phyloP scores from a whole-genome alignment of 1,284 basidiomycete genomes.

The Veloboletus limbatus region DNA sequence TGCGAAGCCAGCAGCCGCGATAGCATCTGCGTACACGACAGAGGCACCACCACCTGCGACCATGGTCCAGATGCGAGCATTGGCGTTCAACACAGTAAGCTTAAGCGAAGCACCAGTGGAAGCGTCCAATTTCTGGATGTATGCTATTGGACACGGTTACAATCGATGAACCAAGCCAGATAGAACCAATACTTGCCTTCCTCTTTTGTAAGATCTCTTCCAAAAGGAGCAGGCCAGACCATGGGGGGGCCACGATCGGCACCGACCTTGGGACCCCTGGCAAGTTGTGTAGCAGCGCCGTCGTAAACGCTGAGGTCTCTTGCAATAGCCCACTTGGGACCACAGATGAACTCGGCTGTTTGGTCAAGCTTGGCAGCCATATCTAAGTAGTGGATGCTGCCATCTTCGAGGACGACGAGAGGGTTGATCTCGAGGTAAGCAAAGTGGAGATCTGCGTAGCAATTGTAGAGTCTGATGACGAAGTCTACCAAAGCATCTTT shows the following conservation, averaged over 20 bases:
- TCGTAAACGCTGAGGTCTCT: conserved; percentile 84
- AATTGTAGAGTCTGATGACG: conserved; percentile 91
- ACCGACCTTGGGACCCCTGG: conserved; percentile 48
- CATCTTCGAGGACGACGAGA: conserved; percentile 89
- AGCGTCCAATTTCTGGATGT: conserved; percentile 97
- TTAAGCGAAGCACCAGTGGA: conserved; percentile 98
- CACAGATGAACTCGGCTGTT: conserved; percentile 97
- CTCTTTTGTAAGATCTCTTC: conserved; percentile 97
- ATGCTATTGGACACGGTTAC: conserved; percentile 48
- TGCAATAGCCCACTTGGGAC: conserved; percentile 98
- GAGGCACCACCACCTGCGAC: conserved; percentile 89
- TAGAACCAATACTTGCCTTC: conserved; percentile 43
- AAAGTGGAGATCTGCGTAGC: conserved; percentile 97
- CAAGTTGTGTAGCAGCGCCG: conserved; percentile 43
- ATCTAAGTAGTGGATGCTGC: conserved; percentile 92
- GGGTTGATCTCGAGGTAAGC: conserved; percentile 99
- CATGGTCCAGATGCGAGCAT: conserved; percentile 99
- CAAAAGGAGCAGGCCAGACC: conserved; percentile 98
- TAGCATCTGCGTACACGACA: conserved; percentile 93
- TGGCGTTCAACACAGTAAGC: conserved; percentile 92
- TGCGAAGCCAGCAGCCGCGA: conserved; percentile 95
- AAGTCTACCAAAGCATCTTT: conserved; percentile 92
- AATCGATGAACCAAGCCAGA: background rate
- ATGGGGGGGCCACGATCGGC: conserved; percentile 97
- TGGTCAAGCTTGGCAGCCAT: conserved; percentile 99